Conservation (phyloP, 192 early-diverging fungal genomes). For the Haplosporangium gracile region DNA sequence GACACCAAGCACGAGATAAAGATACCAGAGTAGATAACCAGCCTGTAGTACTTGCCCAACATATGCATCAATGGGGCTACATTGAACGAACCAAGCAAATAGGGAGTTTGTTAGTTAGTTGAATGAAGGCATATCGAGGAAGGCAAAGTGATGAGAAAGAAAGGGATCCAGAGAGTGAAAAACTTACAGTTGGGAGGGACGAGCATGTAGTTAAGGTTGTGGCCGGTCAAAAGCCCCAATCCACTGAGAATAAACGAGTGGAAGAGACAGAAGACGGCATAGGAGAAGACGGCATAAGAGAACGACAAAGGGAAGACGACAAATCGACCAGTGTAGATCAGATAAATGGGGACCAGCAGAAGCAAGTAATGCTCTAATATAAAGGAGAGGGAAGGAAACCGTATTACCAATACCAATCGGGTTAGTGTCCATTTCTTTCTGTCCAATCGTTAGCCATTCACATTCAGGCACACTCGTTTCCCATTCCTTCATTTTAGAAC, state of each 20-base stretch:
- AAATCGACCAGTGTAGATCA: constrained; percentile 67
- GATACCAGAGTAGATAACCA: constrained; percentile 21
- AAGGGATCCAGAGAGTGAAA: not conserved
- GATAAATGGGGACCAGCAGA: constrained; percentile 61
- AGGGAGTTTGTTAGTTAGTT: not conserved
- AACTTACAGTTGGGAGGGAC: constrained; percentile 66
- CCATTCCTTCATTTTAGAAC: not conserved
- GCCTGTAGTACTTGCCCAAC: constrained; percentile 51
- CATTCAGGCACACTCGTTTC: not conserved
- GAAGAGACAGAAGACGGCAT: constrained; percentile 61
- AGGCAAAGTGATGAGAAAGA: not conserved
- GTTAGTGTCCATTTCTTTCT: not conserved
- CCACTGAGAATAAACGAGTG: constrained; percentile 63
- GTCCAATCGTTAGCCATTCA: not conserved
- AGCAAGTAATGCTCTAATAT: constrained; percentile 63
- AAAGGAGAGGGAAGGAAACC: not conserved
- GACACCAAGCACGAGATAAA: constrained; percentile 39
- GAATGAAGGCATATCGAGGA: not conserved
- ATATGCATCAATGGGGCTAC: constrained; percentile 38
- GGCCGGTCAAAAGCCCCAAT: constrained; percentile 61
- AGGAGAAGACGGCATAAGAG: constrained; percentile 64
- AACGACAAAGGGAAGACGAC: constrained; percentile 62
- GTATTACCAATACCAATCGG: not conserved
- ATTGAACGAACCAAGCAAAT: not conserved
- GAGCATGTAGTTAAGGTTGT: constrained; percentile 69